Base-by-base conservation (phyloP, 2,329 filamentous ascomycete genomes). In the Phoma sp. region DNA sequence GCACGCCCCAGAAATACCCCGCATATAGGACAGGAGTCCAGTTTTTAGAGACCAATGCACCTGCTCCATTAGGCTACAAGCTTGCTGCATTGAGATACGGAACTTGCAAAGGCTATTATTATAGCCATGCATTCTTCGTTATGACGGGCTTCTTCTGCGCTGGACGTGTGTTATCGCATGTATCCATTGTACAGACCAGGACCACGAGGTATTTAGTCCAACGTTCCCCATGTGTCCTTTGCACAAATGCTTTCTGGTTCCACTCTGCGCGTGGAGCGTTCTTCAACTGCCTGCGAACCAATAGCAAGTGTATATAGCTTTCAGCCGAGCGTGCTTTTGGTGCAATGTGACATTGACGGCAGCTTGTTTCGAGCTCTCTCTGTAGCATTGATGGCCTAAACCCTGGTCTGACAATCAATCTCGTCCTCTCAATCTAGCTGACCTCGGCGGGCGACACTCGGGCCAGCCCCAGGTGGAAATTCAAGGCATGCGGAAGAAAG, bases 401-500 rank as follows among this genome's bases (percentile, higher is more conserved):
- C 35, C 4, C 22, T 43, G 24, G 21, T 47, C 7, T 27, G 15
- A 22, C 24, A 5, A 9, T 36, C 43, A 4, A n/a, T 38, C 21
- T n/a, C 22, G 10, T 22, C n/a, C 15, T 19, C 29, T 5, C 22
- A 17, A 4, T 13, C 27, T 6, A 31, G 7, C n/a, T 24, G n/a
- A 7, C 25, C 19, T 38, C 13, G 27, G 31, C 32, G 43, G 33
- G 13, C 32, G 51, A 29, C n/a, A 7, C n/a, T 17, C 6, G 22
- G 10, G 7, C 27, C n/a, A 13, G 15, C n/a, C 3, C 5, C 5
- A 17, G 19, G 13, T 6, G 33, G 32, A 39, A n/a, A 13, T 22
- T 70, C 60, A 74, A 15, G 72, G 71, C 46, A 73, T 53, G 25
- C 68, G 49, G 37, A 72, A 56, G 46, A 71, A 68, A 1, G 72